Evolutionary conservation across 768 basidiomycete species (phyloP).

Genomic region (Pulveroboletus sp.): DNA sequence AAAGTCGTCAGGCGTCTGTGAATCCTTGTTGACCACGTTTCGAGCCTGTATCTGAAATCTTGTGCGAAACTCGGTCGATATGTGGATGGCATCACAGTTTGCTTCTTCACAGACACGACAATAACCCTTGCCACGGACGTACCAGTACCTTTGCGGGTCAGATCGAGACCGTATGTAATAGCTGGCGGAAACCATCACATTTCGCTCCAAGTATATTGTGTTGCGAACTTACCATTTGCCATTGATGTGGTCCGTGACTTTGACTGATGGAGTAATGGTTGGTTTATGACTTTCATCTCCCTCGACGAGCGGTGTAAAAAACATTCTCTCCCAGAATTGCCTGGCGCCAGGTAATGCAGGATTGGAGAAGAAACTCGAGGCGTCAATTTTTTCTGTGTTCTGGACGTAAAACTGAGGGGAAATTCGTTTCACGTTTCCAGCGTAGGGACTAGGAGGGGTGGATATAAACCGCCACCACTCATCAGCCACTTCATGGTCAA

Average conservation of each 20-base stretch:
- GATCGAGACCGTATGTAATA: neutral
- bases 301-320: neutral
- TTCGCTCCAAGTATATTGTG: neutral
- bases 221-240: neutral
- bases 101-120: neutral
- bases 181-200: neutral
- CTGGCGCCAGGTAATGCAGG: neutral
- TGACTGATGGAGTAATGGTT: neutral
- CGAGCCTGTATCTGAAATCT: neutral
- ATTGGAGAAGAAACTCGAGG: neutral
- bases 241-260: constrained; percentile 1
- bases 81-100: neutral
- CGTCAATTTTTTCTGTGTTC: neutral
- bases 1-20: neutral
- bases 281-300: neutral
- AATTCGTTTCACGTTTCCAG: neutral
- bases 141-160: neutral
- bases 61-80: neutral
- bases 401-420: constrained; percentile 4
- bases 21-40: neutral
- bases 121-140: neutral
- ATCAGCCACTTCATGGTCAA: constrained; percentile 20
- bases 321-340: neutral
- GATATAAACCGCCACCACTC: constrained; percentile 27
- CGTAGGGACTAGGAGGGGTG: constrained; percentile 8